These are phyloP conservation scores for Suillus alpinus DNA, from an alignment of 768 basidiomycete genomes.

Conservation along the genomic window DNA sequence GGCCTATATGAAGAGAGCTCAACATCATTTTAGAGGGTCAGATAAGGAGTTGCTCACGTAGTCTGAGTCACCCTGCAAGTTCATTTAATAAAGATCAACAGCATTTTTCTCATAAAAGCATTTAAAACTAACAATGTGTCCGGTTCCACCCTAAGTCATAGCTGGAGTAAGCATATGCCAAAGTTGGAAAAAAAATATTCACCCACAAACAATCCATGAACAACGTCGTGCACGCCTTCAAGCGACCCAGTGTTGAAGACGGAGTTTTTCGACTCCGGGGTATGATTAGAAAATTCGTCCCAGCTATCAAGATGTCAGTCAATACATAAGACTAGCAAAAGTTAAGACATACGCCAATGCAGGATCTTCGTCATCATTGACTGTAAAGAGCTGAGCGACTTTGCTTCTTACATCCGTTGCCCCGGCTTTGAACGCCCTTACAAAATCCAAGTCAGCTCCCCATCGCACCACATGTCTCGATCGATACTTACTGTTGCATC, in stretches of 20 bases:
- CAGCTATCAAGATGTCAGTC: constrained; percentile 16
- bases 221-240: constrained; percentile 19
- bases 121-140: constrained; percentile 23
- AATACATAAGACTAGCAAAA: background rate
- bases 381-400: constrained; percentile 18
- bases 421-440: constrained; percentile 16
- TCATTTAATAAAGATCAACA: background rate
- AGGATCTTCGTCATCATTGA: constrained; percentile 11
- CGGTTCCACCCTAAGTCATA: constrained; percentile 20
- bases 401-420: constrained; percentile 12
- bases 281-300: constrained; percentile 27
- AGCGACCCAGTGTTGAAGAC: constrained; percentile 15
- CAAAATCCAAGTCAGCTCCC: background rate
- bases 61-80: constrained; percentile 15
- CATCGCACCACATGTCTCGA: background rate
- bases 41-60: constrained; percentile 16
- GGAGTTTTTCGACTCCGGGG: constrained; percentile 12
- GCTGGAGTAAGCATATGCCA: background rate
- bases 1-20: constrained; percentile 9
- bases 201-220: constrained; percentile 18
- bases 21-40: background rate
- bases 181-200: background rate
- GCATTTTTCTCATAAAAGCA: background rate
- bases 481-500: constrained; percentile 15
- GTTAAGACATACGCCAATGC: constrained; percentile 9